Evolutionary conservation across 176 grass and related monocot genomes (phyloP).

Genomic region (Miscanthus lutarioriparius): DNA sequence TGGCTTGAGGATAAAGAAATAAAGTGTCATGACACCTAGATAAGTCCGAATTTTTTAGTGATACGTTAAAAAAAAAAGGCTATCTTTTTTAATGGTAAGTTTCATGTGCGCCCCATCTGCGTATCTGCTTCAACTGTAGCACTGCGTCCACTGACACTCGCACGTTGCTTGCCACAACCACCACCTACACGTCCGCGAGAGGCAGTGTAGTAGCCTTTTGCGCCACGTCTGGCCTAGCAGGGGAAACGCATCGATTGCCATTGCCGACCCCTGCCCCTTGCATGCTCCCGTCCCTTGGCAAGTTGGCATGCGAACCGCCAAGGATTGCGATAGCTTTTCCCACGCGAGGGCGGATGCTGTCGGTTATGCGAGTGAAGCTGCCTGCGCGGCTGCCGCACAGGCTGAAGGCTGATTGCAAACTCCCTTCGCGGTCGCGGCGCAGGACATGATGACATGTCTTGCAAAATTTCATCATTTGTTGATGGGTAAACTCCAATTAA

Average conservation of each 20-base stretch:
- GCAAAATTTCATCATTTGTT: too few species aligned
- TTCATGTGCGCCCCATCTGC: constrained; percentile 29
- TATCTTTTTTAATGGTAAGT: too few species aligned
- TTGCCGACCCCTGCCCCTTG: neutral
- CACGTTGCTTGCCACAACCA: constrained; percentile 34
- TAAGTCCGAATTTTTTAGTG: too few species aligned
- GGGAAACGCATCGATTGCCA: constrained; percentile 24
- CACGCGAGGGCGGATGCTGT: neutral
- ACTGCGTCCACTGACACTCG: constrained; percentile 24
- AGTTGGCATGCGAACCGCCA: neutral
- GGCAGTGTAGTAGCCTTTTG: constrained; percentile 2
- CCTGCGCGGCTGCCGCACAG: constrained; percentile 26
- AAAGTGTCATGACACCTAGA: too few species aligned
- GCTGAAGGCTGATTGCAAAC: neutral
- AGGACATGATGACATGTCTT: neutral
- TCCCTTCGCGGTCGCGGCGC: neutral
- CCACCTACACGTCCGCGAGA: neutral
- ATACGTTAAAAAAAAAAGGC: too few species aligned
- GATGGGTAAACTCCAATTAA: too few species aligned
- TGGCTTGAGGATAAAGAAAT: too few species aligned
- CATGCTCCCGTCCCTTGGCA: too few species aligned
- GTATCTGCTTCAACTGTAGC: constrained; percentile 21
- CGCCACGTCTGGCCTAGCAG: neutral
- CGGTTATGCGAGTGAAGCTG: neutral
- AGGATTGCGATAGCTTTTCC: neutral